phyloP scores from a whole-genome alignment of 208 protist species.

The Trichomonas vaginalis region DNA sequence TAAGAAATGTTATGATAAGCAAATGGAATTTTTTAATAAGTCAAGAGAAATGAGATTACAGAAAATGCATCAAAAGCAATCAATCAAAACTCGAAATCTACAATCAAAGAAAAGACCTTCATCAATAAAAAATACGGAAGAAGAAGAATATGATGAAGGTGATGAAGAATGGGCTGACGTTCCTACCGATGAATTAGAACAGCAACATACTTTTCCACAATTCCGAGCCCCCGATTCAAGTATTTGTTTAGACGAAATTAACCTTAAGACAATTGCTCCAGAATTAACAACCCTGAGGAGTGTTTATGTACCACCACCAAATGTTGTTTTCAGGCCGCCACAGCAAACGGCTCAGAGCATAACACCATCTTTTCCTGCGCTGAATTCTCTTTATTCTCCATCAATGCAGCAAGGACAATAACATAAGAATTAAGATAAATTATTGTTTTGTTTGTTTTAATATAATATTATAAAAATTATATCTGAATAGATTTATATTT shows the following conservation, averaged over 20 bases:
- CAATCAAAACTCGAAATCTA: neutral
- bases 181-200: neutral
- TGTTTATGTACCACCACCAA: neutral
- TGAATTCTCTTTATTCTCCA: too few species aligned
- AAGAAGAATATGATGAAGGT: neutral
- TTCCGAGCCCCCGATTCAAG: neutral
- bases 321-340: neutral
- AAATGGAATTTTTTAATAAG: neutral
- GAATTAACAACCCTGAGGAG: neutral
- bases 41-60: neutral
- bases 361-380: too few species aligned
- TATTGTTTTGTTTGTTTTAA: too few species aligned
- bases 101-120: neutral
- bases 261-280: neutral
- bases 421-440: too few species aligned
- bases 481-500: too few species aligned
- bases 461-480: too few species aligned
- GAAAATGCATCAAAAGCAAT: neutral
- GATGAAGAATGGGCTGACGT: neutral
- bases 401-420: too few species aligned
- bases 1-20: neutral
- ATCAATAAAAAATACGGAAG: neutral
- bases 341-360: too few species aligned
- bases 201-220: neutral
- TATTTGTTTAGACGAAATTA: neutral